Evolutionary conservation across 345 rosid genomes (phyloP).

Genomic region (Citrus inodora): DNA sequence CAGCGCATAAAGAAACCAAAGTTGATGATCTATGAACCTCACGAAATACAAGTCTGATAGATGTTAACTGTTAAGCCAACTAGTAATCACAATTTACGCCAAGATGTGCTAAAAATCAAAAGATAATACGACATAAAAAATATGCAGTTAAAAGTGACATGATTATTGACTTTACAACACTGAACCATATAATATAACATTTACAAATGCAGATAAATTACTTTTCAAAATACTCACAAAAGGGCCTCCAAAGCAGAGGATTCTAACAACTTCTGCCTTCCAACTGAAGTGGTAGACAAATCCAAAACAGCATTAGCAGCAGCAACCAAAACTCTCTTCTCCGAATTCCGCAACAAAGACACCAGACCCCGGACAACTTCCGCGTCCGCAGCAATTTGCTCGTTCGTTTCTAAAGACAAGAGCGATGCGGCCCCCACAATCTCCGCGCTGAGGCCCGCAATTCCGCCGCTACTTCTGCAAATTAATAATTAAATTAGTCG

Average conservation of each 20-base stretch:
- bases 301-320: constrained; percentile 51
- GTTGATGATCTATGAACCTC: constrained; percentile 35
- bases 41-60: constrained; percentile 36
- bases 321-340: constrained; percentile 24
- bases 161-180: no score
- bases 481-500: background rate
- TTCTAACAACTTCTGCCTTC: constrained; percentile 35
- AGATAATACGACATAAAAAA: background rate
- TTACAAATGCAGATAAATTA: no score
- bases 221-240: constrained; percentile 31
- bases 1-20: constrained; percentile 18
- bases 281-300: constrained; percentile 43
- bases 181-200: no score
- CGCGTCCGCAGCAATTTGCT: constrained; percentile 34
- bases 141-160: background rate
- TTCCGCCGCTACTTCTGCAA: constrained; percentile 15
- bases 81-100: background rate
- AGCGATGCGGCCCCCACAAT: constrained; percentile 44
- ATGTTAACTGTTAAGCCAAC: constrained; percentile 1
- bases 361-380: constrained; percentile 35
- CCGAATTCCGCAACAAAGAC: constrained; percentile 19
- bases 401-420: constrained; percentile 34
- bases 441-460: constrained; percentile 35
- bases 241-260: constrained; percentile 37
- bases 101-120: background rate